phyloP scores from a whole-genome alignment of 768 basidiomycete genomes.

The Podaxis carcinomalis region DNA sequence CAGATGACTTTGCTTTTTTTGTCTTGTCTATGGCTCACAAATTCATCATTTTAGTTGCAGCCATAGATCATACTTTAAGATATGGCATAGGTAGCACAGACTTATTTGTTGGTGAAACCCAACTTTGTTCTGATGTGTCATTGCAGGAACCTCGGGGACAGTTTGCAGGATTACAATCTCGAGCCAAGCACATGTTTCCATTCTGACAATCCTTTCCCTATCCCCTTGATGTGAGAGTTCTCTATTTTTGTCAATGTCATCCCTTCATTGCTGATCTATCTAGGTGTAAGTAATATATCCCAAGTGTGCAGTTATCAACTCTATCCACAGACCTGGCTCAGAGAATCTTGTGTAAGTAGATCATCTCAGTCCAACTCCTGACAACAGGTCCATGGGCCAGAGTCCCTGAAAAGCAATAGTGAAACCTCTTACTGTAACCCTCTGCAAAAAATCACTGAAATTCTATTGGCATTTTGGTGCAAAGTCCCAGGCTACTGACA shows the following conservation, averaged over 20 bases:
- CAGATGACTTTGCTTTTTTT: slow-evolving; percentile 73
- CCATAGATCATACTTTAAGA: slow-evolving; percentile 74
- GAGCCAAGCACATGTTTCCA: not conserved
- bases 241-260: slow-evolving; percentile 75
- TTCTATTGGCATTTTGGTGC: too few relatives aligned
- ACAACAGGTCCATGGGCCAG: too few relatives aligned
- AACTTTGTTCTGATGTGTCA: too few relatives aligned
- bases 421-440: too few relatives aligned
- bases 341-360: slow-evolving; percentile 26
- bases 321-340: slow-evolving; percentile 42
- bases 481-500: too few relatives aligned
- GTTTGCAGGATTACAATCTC: not conserved
- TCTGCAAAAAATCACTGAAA: too few relatives aligned
- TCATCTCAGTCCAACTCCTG: slow-evolving; percentile 31
- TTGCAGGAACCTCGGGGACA: not conserved
- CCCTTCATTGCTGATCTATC: slow-evolving; percentile 75
- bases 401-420: too few relatives aligned
- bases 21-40: slow-evolving; percentile 60
- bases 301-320: slow-evolving; percentile 34
- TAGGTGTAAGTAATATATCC: slow-evolving; percentile 73
- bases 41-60: slow-evolving; percentile 76
- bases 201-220: slow-evolving; percentile 38
- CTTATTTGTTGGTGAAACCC: too few relatives aligned
- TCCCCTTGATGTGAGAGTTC: slow-evolving; percentile 55
- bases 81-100: slow-evolving; percentile 21